Percentiles rank a stretch among this genome's conserved stretches.
These are phyloP conservation scores for Eutypella sp. DNA, from an alignment of 2,329 filamentous ascomycete genomes.

Conservation along the genomic window DNA sequence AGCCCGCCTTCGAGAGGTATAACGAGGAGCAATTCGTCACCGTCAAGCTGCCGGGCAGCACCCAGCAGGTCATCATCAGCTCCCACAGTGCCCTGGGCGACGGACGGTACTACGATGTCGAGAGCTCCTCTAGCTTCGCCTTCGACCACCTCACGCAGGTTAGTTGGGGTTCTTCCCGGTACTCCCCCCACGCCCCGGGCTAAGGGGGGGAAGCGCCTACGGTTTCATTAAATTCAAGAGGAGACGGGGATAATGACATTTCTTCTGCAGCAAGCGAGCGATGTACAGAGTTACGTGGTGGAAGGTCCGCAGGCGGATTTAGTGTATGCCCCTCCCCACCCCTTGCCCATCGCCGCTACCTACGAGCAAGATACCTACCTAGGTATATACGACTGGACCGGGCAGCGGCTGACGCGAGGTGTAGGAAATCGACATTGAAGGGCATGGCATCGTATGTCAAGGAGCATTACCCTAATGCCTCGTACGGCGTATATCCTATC, in stretches of 20 bases:
- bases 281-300: conserved; percentile 70
- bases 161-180: conserved; percentile 15
- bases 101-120: conserved; percentile 84
- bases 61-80: conserved; percentile 79
- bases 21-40: conserved; percentile 92
- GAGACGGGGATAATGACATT: conserved; percentile 8
- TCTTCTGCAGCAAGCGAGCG: conserved; percentile 67
- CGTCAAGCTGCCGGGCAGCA: conserved; percentile 83
- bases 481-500: conserved; percentile 77
- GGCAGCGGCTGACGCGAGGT: conserved; percentile 14
- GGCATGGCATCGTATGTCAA: conserved; percentile 68
- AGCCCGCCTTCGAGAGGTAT: conserved; percentile 85
- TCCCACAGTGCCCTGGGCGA: conserved; percentile 76
- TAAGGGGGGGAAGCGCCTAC: conserved; percentile 2
- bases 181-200: too few species aligned
- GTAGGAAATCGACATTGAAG: conserved; percentile 78
- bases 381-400: not conserved
- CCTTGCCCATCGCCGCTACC: not conserved
- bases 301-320: conserved; percentile 74
- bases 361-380: too few species aligned
- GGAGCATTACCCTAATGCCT: conserved; percentile 83
- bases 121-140: conserved; percentile 79
- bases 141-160: conserved; percentile 83
- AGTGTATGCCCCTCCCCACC: conserved; percentile 53
- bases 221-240: not conserved